A percentile compares a stretch with the other conserved stretches of the same genome.
Evolutionary conservation across 352 stramenopile genomes (phyloP).

Genomic region (Thalassiosira mediterranea): DNA sequence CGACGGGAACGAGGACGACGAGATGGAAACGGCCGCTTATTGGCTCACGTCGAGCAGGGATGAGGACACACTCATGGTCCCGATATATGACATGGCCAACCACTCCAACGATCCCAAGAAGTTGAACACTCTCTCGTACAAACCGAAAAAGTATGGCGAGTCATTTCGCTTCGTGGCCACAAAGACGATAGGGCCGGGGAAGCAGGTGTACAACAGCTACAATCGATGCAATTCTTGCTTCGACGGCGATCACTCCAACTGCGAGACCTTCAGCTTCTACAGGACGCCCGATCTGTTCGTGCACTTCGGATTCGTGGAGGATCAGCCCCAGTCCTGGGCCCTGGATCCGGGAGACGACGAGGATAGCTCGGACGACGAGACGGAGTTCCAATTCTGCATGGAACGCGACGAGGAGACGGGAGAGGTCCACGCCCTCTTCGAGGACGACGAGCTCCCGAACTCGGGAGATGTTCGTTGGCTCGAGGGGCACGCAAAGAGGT

Average conservation of each 20-base stretch:
- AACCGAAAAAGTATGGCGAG: constrained; percentile 30
- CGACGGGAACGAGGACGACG: constrained; percentile 8
- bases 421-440: constrained; percentile 29
- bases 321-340: constrained; percentile 45
- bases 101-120: constrained; percentile 56
- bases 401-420: constrained; percentile 10
- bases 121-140: constrained; percentile 57
- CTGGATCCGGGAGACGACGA: constrained; percentile 28
- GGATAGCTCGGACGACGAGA: constrained; percentile 26
- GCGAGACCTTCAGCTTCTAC: constrained; percentile 38
- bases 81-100: constrained; percentile 64
- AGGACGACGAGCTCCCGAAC: constrained; percentile 26
- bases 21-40: constrained; percentile 28
- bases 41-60: constrained; percentile 39
- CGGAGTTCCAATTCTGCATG: constrained; percentile 37
- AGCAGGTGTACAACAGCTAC: constrained; percentile 58
- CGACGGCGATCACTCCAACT: constrained; percentile 19
- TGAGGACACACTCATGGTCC: constrained; percentile 54
- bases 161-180: constrained; percentile 42
- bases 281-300: constrained; percentile 39
- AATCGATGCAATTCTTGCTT: constrained; percentile 54
- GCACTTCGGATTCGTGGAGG: constrained; percentile 50
- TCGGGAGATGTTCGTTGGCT: constrained; percentile 31
- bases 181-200: constrained; percentile 35
- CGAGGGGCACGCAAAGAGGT: constrained; percentile 26